Conservation (phyloP, 2,329 filamentous ascomycete genomes). For the Lecanicillium sp. region DNA sequence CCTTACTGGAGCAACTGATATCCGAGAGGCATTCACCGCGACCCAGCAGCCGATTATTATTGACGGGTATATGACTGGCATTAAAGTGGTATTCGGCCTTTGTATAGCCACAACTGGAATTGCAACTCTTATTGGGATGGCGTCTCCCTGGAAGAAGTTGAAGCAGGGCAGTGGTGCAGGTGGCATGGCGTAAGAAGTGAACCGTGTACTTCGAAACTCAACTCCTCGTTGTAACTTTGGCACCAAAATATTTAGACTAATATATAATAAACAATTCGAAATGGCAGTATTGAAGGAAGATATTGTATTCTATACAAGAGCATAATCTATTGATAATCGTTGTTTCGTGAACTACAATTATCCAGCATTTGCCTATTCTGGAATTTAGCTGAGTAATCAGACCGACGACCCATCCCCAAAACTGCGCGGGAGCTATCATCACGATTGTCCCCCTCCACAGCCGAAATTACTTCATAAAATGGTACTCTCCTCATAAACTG, state of each 20-base stretch:
- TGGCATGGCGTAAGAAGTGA: constrained; percentile 20
- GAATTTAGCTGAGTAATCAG: background rate
- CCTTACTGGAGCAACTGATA: constrained; percentile 42
- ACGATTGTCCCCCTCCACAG: constrained; percentile 22
- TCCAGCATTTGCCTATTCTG: no score
- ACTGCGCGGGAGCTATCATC: constrained; percentile 41
- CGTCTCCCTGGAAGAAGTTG: constrained; percentile 30
- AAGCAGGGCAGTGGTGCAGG: constrained; percentile 19
- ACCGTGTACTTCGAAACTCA: background rate
- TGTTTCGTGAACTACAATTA: no score
- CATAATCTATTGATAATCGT: no score
- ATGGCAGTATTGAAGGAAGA: no score
- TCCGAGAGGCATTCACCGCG: constrained; percentile 40
- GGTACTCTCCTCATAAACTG: constrained; percentile 14
- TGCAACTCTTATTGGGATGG: constrained; percentile 24
- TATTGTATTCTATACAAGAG: no score
- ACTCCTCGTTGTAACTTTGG: no score
- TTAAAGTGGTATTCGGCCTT: constrained; percentile 55
- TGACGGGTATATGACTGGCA: constrained; percentile 52
- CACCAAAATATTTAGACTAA: no score
- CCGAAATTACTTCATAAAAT: constrained; percentile 25
- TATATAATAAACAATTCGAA: no score
- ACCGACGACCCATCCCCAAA: constrained; percentile 27
- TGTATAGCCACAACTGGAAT: constrained; percentile 39
- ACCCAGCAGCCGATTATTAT: constrained; percentile 46